These are phyloP conservation scores for Excoecaria cochinchinensis DNA, from an alignment of 345 rosid species.

Conservation along the genomic window DNA sequence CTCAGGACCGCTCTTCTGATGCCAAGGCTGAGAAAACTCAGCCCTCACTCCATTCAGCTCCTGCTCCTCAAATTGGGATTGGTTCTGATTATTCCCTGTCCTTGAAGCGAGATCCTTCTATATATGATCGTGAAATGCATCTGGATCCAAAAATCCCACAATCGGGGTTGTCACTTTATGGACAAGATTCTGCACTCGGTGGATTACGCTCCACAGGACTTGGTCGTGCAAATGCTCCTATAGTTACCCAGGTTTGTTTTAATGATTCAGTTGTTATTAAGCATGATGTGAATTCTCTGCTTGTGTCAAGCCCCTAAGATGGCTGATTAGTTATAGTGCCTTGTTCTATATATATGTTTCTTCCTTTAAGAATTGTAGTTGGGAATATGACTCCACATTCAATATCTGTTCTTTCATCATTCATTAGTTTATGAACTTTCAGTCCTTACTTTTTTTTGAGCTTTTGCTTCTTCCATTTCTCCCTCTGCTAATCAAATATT, in stretches of 20 bases:
- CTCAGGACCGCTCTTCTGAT: conserved; percentile 34
- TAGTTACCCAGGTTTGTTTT: conserved; percentile 41
- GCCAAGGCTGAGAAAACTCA: conserved; percentile 24
- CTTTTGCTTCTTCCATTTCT: background rate
- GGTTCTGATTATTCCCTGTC: conserved; percentile 37
- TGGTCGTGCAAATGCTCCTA: conserved; percentile 30
- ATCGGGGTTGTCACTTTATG: conserved; percentile 30
- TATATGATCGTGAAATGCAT: conserved; percentile 31
- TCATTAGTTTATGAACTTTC: background rate
- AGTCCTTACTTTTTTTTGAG: background rate
- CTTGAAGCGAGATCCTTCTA: conserved; percentile 41
- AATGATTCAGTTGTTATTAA: background rate
- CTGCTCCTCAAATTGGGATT: conserved; percentile 26
- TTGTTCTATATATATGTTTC: background rate
- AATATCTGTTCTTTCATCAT: background rate
- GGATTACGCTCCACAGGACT: conserved; percentile 31
- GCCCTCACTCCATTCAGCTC: conserved; percentile 19
- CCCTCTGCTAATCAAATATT: background rate
- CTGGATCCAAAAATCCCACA: conserved; percentile 25
- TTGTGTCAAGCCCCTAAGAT: background rate
- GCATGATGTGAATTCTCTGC: background rate
- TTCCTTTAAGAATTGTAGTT: background rate
- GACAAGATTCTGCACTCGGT: conserved; percentile 27
- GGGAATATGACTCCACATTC: background rate
- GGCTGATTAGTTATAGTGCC: background rate